Evolutionary conservation across 208 protist genomes (phyloP).

Genomic region (Phytomonas francai): DNA sequence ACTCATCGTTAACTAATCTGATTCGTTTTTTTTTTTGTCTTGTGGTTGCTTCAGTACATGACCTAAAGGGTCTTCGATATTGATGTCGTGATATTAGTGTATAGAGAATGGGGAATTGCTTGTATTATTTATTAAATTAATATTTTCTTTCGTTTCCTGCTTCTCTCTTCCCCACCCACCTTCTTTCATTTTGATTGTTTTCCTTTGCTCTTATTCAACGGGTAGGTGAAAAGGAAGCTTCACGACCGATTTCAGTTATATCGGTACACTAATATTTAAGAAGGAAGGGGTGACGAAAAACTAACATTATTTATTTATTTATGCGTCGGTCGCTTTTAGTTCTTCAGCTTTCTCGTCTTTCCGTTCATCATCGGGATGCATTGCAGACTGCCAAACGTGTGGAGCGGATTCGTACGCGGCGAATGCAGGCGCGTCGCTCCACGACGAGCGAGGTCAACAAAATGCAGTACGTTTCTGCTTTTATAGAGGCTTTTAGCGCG

Average conservation of each 20-base stretch:
- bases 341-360: slow-evolving; percentile 7
- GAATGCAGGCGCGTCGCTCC: slow-evolving; percentile 1
- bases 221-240: too few relatives aligned
- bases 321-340: slow-evolving; percentile 2
- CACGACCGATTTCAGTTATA: not conserved
- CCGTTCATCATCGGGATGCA: slow-evolving; percentile 9
- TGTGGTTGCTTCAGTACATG: too few relatives aligned
- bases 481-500: slow-evolving; percentile 47
- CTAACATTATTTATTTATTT: not conserved
- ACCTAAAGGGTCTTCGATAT: too few relatives aligned
- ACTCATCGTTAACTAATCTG: not conserved
- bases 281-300: not conserved
- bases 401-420: slow-evolving; percentile 9
- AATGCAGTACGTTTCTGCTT: slow-evolving; percentile 64
- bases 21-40: not conserved
- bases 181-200: not conserved
- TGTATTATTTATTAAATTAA: not conserved
- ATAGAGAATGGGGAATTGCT: too few relatives aligned
- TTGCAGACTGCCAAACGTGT: slow-evolving; percentile 11
- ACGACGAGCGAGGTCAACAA: slow-evolving; percentile 41
- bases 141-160: slow-evolving; percentile 4
- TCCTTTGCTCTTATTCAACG: not conserved
- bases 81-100: too few relatives aligned
- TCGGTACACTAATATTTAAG: not conserved
- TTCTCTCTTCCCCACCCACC: not conserved